Base-by-base conservation (phyloP, 768 basidiomycete species). In the Tylopilus rubrobrunneus region DNA sequence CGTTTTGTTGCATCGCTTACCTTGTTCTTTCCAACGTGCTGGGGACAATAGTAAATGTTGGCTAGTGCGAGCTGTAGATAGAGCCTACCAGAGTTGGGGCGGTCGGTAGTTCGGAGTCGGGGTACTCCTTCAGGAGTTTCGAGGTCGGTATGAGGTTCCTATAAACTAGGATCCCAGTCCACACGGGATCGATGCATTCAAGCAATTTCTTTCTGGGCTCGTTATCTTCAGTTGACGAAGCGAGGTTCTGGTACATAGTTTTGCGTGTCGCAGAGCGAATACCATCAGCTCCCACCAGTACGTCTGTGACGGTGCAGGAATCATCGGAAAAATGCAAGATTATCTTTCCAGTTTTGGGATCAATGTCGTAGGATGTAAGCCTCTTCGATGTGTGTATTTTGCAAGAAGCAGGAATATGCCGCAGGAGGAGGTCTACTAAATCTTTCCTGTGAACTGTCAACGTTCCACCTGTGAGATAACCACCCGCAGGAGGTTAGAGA, bases 231-330 rank as follows among this genome's bases (percentile, higher is more conserved):
- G 36, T 15, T 12, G 40, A 44, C 7, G 56, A 56, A 31, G 59
- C 64, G 4, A 65, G 43, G 1, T 49, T 48, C 42, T 52, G 33
- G 31, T 34, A 34, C 33, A 74, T 64, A 14, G 56, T 57, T 28
- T 45, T 59, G 37, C 73, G 67, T 25, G 59, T 34, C 11, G 33
- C 63, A 0, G 77, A 78, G 21, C 64, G 72, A 51, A 78, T 65
- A 2, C 78, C 78, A 53, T 79, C 78, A 5, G 73, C 67, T 1
- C 74, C 77, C 8, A 78, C 57, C 33, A 80, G 63, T 9, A 79
- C 50, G 49, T 79, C 76, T 33, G 74, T 74, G 0, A 56, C 56
- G 4, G 67, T 65, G 2, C 56, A 62, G 15, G 67, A 65, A 5
- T 72, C 75, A n/a, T 78, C 72, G 0, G 63, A 51, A 49, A 79